These are phyloP conservation scores for Phylloporus sp. DNA, from an alignment of 768 basidiomycete genomes.

Conservation along the genomic window DNA sequence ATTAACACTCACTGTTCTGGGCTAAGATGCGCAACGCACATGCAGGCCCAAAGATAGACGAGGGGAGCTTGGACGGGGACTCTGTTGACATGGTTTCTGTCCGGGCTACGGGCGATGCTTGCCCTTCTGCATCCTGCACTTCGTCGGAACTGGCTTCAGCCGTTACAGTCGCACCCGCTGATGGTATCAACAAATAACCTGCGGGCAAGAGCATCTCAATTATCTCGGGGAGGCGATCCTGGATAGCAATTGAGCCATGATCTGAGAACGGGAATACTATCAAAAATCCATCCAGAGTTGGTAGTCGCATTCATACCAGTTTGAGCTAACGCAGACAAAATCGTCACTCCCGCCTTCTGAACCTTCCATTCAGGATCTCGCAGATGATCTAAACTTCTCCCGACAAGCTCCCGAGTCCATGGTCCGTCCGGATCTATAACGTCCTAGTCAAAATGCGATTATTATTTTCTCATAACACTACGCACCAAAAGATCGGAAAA, in stretches of 20 bases:
- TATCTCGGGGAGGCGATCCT: not conserved
- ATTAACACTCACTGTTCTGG: constrained; percentile 6
- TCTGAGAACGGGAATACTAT: constrained; percentile 1
- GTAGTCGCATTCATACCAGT: constrained; percentile 16
- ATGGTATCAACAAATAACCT: not conserved
- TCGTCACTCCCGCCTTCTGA: constrained; percentile 20
- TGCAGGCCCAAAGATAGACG: constrained; percentile 20
- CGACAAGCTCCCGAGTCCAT: not conserved
- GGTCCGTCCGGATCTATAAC: not conserved
- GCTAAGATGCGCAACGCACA: constrained; percentile 19
- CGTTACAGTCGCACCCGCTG: too few relatives aligned
- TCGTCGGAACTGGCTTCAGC: not conserved
- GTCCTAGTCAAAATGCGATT: not conserved
- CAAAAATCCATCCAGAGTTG: too few relatives aligned
- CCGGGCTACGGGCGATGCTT: not conserved
- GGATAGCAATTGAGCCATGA: constrained; percentile 7
- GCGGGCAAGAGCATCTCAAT: constrained; percentile 15
- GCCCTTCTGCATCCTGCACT: not conserved
- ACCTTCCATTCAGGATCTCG: constrained; percentile 3
- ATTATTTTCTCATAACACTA: too few relatives aligned
- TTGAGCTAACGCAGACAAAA: constrained; percentile 18
- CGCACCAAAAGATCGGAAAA: constrained; percentile 2
- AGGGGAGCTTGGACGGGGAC: not conserved
- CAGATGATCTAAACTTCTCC: not conserved
- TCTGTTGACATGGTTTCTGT: not conserved